Conservation (phyloP, 1,284 basidiomycete genomes). For the Moesziomyces antarcticus region DNA sequence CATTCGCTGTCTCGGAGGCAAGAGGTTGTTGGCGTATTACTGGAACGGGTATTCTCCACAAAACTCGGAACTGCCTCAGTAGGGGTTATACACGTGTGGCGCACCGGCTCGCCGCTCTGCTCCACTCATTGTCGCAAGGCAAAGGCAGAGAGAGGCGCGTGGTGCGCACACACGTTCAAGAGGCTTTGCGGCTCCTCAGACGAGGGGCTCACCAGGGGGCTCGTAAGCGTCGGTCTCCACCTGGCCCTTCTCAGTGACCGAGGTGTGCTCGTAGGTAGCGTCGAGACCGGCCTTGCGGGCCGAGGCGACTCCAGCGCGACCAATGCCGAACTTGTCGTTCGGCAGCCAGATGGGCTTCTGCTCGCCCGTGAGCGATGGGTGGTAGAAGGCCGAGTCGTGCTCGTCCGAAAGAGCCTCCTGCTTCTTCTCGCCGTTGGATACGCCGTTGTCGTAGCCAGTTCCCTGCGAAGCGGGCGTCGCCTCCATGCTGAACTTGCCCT, state of each 20-base stretch:
- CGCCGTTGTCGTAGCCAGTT: slow-evolving; percentile 25
- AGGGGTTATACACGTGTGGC: too few species aligned
- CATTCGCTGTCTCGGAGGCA: background rate
- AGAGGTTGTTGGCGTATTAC: background rate
- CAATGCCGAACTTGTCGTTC: slow-evolving; percentile 65
- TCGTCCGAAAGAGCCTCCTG: slow-evolving; percentile 19
- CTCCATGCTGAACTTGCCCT: slow-evolving; percentile 14
- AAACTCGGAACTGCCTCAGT: background rate
- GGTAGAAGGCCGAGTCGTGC: slow-evolving; percentile 54
- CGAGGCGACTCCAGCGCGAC: slow-evolving; percentile 53
- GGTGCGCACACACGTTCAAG: background rate
- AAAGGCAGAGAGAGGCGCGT: too few species aligned
- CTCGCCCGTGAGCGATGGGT: slow-evolving; percentile 59
- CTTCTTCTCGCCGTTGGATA: slow-evolving; percentile 9
- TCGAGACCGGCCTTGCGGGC: slow-evolving; percentile 59
- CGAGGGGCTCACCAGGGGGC: slow-evolving; percentile 61
- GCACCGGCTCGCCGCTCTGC: too few species aligned
- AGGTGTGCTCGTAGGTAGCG: slow-evolving; percentile 57
- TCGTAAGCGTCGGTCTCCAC: slow-evolving; percentile 58
- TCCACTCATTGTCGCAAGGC: too few species aligned
- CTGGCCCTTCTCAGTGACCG: slow-evolving; percentile 62
- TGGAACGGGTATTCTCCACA: background rate
- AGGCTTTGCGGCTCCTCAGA: slow-evolving; percentile 12
- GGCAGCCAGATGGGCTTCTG: slow-evolving; percentile 65
- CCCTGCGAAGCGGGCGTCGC: slow-evolving; percentile 13